Evolutionary conservation across 441 rosid genomes (phyloP).

Genomic region (Metrosideros polymorpha): DNA sequence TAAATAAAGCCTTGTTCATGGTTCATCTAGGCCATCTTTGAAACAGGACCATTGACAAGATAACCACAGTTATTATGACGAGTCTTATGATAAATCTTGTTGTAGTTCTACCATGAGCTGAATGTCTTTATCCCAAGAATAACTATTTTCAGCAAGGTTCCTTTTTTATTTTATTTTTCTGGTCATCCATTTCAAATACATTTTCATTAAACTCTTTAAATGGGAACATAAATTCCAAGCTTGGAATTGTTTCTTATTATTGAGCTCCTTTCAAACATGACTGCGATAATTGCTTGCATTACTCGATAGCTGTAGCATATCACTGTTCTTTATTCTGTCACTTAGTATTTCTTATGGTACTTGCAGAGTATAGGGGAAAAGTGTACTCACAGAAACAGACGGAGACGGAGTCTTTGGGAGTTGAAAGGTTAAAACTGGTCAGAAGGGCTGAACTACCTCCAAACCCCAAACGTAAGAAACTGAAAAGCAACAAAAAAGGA

Average conservation of each 20-base stretch:
- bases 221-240: not conserved
- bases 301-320: not conserved
- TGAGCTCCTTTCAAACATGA: not conserved
- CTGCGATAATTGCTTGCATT: not conserved
- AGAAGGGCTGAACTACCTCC: conserved; percentile 27
- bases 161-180: not conserved
- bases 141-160: not conserved
- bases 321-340: not conserved
- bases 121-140: not conserved
- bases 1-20: not conserved
- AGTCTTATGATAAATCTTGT: not conserved
- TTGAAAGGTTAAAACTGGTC: conserved; percentile 29
- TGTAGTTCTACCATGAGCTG: not conserved
- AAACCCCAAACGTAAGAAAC: conserved; percentile 22
- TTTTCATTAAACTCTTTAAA: not conserved
- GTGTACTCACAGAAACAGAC: conserved; percentile 36
- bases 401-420: conserved; percentile 27
- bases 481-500: conserved; percentile 22
- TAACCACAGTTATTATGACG: not conserved
- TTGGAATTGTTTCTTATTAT: not conserved
- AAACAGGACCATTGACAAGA: not conserved
- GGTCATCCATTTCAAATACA: not conserved
- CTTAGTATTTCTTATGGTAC: not conserved
- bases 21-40: not conserved
- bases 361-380: conserved; percentile 55